Evolutionary conservation across 495 filamentous ascomycete genomes (phyloP).

Genomic region (Penicillium riverlandense): DNA sequence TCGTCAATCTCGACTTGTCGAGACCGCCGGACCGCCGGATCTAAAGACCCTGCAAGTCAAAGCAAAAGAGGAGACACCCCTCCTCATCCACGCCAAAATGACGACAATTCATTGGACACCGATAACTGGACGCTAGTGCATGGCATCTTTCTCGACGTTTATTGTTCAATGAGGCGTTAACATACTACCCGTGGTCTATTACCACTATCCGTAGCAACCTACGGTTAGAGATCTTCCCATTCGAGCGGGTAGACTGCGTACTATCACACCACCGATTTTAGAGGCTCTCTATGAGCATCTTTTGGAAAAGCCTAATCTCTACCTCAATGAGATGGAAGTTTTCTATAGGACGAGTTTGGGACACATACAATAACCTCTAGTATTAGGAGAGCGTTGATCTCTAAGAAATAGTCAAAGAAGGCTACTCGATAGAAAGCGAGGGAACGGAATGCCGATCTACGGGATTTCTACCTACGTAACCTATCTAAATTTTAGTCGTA

Average conservation of each 20-base stretch:
- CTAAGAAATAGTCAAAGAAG: conserved; percentile 22
- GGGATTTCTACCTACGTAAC: conserved; percentile 2
- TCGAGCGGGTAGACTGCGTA: conserved; percentile 8
- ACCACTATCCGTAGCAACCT: conserved; percentile 18
- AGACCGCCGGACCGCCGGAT: too few relatives aligned
- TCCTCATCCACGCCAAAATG: conserved; percentile 9
- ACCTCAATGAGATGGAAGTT: conserved; percentile 23
- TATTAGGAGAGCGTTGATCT: not conserved
- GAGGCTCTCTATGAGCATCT: conserved; percentile 22
- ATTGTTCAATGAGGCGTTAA: not conserved
- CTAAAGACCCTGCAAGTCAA: too few relatives aligned
- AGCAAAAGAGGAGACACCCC: not conserved
- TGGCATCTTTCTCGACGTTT: not conserved
- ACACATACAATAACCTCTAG: conserved; percentile 7
- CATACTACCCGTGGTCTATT: not conserved
- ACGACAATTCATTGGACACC: not conserved
- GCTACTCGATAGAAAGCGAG: conserved; percentile 19
- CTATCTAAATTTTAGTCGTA: not conserved
- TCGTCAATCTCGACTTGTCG: too few relatives aligned
- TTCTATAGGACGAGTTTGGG: conserved; percentile 27
- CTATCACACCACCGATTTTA: conserved; percentile 19
- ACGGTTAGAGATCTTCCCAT: conserved; percentile 15
- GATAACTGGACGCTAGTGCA: not conserved
- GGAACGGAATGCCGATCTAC: conserved; percentile 20
- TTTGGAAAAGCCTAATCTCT: conserved; percentile 24